Evolutionary conservation across 2,329 filamentous ascomycete genomes (phyloP).

Genomic region (Paecilomyces dactylethromorphus): DNA sequence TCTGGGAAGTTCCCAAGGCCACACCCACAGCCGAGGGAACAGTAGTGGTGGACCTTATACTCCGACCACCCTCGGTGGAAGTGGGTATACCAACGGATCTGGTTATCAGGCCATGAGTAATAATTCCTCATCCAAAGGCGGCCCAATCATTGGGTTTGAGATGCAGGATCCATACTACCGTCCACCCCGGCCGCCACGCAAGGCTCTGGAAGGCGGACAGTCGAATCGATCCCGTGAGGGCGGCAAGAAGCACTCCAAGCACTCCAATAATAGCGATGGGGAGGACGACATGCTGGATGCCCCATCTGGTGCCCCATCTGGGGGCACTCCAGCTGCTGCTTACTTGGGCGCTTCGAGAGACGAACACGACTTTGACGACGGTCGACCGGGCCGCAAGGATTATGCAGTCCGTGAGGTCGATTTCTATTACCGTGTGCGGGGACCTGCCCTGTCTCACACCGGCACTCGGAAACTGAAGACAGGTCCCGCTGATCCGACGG

Average conservation of each 20-base stretch:
- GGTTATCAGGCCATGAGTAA: constrained; percentile 43
- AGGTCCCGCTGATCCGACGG: constrained; percentile 88
- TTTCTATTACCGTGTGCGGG: constrained; percentile 91
- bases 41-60: constrained; percentile 59
- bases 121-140: constrained; percentile 34
- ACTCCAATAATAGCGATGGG: constrained; percentile 25
- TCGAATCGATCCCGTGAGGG: constrained; percentile 12
- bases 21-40: constrained; percentile 47
- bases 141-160: constrained; percentile 40
- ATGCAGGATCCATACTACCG: constrained; percentile 79
- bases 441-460: constrained; percentile 75
- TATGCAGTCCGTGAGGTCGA: constrained; percentile 93
- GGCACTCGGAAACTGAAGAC: constrained; percentile 83
- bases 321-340: constrained; percentile 45
- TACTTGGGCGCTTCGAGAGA: constrained; percentile 48
- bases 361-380: constrained; percentile 48
- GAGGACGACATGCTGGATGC: constrained; percentile 31
- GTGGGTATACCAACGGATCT: constrained; percentile 64
- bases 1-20: constrained; percentile 41
- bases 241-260: constrained; percentile 22
- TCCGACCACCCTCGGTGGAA: constrained; percentile 67
- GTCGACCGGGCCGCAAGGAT: constrained; percentile 59
- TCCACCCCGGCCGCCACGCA: constrained; percentile 65
- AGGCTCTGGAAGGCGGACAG: constrained; percentile 52
- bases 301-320: constrained; percentile 31